Base-by-base conservation (phyloP, 441 rosid species). In the Adansonia madagascariensis region DNA sequence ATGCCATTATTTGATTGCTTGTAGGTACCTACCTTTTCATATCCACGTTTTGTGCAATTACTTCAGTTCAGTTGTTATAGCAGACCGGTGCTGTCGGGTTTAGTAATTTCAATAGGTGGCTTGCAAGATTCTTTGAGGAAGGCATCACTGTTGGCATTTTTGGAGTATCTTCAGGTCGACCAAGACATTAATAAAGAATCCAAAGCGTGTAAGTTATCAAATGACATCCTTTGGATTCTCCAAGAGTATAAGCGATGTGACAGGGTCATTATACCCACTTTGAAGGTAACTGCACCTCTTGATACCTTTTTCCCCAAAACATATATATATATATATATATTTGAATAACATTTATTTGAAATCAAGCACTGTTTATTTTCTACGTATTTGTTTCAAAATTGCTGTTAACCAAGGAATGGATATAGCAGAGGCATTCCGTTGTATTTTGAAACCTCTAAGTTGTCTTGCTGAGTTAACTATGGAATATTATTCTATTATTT, bases 51-150 rank as follows among this genome's bases (percentile, higher is more conserved):
- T 73, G 82, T 96, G 50, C 90, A 84, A 80, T 81, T 96, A 72
- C 88, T 96, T 78, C 76, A 82, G 78, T 78, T 86, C 82, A 79
- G 79, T 78, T 91, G 94, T 74, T 94, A 91, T 81, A 92, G 99
- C 85, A 91, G 75, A 82, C 69, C 77, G 71, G 84, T 93, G 61
- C 77, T 93, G 78, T 94, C 96, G 67, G 99, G 99, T 41, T 87
- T 96, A 84, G 98, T 94, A 71, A 88, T 92, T 72, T 89, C 99
- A 41, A 84, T 86, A 77, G 99, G 99, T 78, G 99, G 98, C 24
- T 84, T 96, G 88, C 98, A 94, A 94, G 95, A 94, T 57, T 94
- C 97, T 53, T 88, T 93, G 78, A 85, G 89, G 79, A 88, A 90
- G 80, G 89, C 88, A 64, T 91, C 99, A 2, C 75, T 91, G 71